phyloP scores from a whole-genome alignment of 352 stramenopile species.

The Nothophytophthora sp. region DNA sequence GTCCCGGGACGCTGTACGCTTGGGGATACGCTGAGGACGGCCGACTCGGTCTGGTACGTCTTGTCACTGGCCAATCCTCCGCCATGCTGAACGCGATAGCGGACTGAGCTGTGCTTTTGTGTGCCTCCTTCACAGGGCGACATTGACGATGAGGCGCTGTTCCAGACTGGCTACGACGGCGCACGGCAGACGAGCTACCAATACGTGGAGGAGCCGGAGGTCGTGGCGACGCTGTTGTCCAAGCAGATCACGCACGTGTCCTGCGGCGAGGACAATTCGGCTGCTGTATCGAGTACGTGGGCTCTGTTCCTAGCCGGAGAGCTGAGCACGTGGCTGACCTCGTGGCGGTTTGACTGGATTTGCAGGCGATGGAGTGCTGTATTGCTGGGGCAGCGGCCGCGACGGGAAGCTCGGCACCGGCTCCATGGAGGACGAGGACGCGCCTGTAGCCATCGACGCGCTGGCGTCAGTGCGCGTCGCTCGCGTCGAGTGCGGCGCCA shows the following conservation, averaged over 20 bases:
- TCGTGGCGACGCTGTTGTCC: conserved; percentile 48
- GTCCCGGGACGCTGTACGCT: conserved; percentile 55
- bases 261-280: conserved; percentile 69
- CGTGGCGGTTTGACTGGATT: neutral
- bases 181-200: conserved; percentile 71
- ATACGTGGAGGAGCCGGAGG: conserved; percentile 46
- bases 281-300: conserved; percentile 59
- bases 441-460: conserved; percentile 48
- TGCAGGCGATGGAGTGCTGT: conserved; percentile 59
- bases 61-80: neutral
- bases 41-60: conserved; percentile 57
- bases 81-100: neutral
- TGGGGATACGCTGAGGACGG: conserved; percentile 74
- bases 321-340: neutral
- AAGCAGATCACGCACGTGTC: conserved; percentile 48
- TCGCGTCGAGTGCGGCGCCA: conserved; percentile 46
- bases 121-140: conserved; percentile 38
- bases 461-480: conserved; percentile 60
- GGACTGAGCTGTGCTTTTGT: conserved; percentile 1
- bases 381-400: conserved; percentile 66
- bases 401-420: conserved; percentile 75
- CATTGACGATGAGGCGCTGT: conserved; percentile 66
- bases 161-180: conserved; percentile 67
- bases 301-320: no score
- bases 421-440: conserved; percentile 52